Evolutionary conservation across 495 filamentous ascomycete species (phyloP).

Genomic region (Podospora anserina): DNA sequence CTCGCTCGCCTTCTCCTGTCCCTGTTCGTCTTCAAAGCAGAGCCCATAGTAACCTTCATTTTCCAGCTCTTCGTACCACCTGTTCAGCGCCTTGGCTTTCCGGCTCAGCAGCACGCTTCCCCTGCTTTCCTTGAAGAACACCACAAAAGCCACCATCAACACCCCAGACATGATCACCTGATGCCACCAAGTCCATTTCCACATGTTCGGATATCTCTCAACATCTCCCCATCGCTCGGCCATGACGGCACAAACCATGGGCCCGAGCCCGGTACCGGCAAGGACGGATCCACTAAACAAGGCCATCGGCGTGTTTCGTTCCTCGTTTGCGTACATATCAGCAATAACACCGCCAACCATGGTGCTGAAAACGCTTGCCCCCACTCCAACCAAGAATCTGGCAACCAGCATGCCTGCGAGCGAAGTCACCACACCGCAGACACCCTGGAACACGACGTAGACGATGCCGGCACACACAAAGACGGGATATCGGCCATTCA

Average conservation of each 20-base stretch:
- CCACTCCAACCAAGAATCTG: slow-evolving; percentile 72
- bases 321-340: slow-evolving; percentile 78
- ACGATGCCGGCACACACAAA: slow-evolving; percentile 71
- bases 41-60: slow-evolving; percentile 63
- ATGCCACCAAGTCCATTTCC: slow-evolving; percentile 91
- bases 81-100: slow-evolving; percentile 71
- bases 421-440: slow-evolving; percentile 69
- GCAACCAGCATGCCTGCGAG: slow-evolving; percentile 73
- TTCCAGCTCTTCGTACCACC: slow-evolving; percentile 75
- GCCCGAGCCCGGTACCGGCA: slow-evolving; percentile 78
- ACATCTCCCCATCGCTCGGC: slow-evolving; percentile 45
- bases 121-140: slow-evolving; percentile 78
- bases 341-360: slow-evolving; percentile 92
- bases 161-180: slow-evolving; percentile 69
- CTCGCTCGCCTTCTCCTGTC: slow-evolving; percentile 3
- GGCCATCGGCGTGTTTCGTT: slow-evolving; percentile 87
- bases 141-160: slow-evolving; percentile 57
- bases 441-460: slow-evolving; percentile 64
- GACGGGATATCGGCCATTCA: slow-evolving; percentile 78
- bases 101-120: slow-evolving; percentile 76
- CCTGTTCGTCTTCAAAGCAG: slow-evolving; percentile 20
- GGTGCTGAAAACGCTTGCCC: slow-evolving; percentile 77
- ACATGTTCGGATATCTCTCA: slow-evolving; percentile 33
- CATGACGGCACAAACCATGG: slow-evolving; percentile 69
- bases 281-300: slow-evolving; percentile 74